These are phyloP conservation scores for Lecanoromycetidae sp. DNA, from an alignment of 2,329 filamentous ascomycete species.

Conservation along the genomic window DNA sequence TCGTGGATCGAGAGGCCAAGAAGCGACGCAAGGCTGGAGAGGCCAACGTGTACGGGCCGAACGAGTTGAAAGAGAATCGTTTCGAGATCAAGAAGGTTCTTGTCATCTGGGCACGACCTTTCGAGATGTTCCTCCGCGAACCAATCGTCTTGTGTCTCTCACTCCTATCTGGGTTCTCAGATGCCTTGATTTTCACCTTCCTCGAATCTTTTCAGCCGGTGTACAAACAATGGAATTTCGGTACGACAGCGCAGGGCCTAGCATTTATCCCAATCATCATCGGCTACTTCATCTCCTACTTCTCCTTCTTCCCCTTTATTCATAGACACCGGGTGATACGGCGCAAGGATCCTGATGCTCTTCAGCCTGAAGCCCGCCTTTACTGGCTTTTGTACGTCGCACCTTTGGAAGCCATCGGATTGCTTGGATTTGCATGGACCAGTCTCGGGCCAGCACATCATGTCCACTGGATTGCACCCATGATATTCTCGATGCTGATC, in stretches of 20 bases:
- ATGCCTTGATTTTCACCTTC: conserved; percentile 56
- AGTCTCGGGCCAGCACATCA: conserved; percentile 38
- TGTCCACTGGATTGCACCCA: conserved; percentile 49
- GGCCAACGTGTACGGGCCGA: conserved; percentile 56
- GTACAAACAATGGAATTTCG: conserved; percentile 48
- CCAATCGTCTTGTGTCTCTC: conserved; percentile 52
- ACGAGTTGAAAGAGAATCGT: conserved; percentile 52
- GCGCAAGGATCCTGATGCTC: conserved; percentile 36
- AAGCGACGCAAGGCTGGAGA: conserved; percentile 51
- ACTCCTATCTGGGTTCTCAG: conserved; percentile 49
- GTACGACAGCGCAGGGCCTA: conserved; percentile 35
- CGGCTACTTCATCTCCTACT: conserved; percentile 48
- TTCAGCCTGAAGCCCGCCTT: conserved; percentile 53
- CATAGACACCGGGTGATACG: conserved; percentile 36
- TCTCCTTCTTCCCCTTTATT: conserved; percentile 45
- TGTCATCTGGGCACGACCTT: conserved; percentile 47
- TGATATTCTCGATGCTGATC: conserved; percentile 48
- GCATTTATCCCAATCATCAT: conserved; percentile 45
- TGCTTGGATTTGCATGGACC: conserved; percentile 52
- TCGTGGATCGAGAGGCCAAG: conserved; percentile 72
- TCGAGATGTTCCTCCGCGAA: conserved; percentile 51
- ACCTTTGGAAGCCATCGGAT: conserved; percentile 47
- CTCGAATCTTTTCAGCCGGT: conserved; percentile 50
- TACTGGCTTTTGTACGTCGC: conserved; percentile 49
- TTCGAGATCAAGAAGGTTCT: conserved; percentile 47